Evolutionary conservation across 1,284 basidiomycete genomes (phyloP), one percentile per base, ranked within the genome.

Genomic region (Ustilago bromivora): DNA sequence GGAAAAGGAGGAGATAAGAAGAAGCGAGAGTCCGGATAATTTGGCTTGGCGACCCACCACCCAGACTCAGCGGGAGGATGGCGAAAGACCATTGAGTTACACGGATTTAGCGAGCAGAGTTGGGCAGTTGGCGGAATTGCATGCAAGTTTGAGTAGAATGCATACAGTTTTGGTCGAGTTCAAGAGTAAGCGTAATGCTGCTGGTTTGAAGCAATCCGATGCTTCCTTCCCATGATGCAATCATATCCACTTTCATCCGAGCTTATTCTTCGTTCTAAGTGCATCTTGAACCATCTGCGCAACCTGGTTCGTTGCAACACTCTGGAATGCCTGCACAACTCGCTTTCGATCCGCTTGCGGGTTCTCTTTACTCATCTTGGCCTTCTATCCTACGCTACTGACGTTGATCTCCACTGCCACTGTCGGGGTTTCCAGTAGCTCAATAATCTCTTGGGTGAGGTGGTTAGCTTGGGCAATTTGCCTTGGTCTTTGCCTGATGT

Each of bases 301-400:
- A 10, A 73, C 23, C 13, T 23, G 58, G 1, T 73, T 69, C 0
- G 82, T 85, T 0, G 81, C 83, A 8, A 85, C 49, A 1, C 41
- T 60, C 31, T 59, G 70, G 67, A 88, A 86, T 0, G 87, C 88
- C 0, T 85, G 64, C 0, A 88, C 80, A 0, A 88, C 87, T 2
- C 88, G 87, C 17, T 64, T 9, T 70, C 86, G 81, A 78, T 88
- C 88, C 0, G 78, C 86, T 32, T 80, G 76, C 1, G n/a, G 36
- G 58, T 69, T 80, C 64, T 88, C 88, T 76, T 87, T 87, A 31
- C 79, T 82, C 75, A 88, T 83, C 76, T 88, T 88, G 78, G 84
- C 86, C 57, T 87, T 83, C 9, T 87, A 87, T 57, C 87, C 88
- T 3, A 88, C 80, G 51, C 82, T 75, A 5, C 65, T 82, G 17